Conservation (phyloP, 768 basidiomycete species). For the Russula earlei region DNA sequence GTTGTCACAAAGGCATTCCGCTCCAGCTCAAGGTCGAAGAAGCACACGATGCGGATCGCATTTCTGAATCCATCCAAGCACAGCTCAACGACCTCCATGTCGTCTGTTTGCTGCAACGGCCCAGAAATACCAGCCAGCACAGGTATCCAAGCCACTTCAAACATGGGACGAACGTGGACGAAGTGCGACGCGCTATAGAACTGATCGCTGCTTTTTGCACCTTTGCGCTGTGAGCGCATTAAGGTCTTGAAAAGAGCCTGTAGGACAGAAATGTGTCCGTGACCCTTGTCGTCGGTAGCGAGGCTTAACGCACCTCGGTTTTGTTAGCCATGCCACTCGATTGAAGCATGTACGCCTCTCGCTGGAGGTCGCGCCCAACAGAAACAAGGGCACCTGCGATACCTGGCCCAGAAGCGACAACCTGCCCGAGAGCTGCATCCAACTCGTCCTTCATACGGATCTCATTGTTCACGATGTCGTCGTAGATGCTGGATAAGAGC, state of each 20-base stretch:
- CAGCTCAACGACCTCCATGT: constrained; percentile 82
- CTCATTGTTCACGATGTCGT: constrained; percentile 86
- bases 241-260: constrained; percentile 89
- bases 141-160: constrained; percentile 98
- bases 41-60: constrained; percentile 93
- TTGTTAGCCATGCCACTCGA: constrained; percentile 95
- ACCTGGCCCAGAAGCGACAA: constrained; percentile 48
- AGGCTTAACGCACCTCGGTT: constrained; percentile 59
- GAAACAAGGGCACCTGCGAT: constrained; percentile 75
- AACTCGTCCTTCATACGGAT: constrained; percentile 99
- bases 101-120: constrained; percentile 91
- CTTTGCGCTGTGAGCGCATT: constrained; percentile 85
- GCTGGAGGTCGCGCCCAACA: constrained; percentile 90
- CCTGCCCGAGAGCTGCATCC: constrained; percentile 42
- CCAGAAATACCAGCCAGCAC: constrained; percentile 93
- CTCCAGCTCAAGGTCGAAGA: constrained; percentile 94
- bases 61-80: constrained; percentile 94
- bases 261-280: not conserved
- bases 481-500: constrained; percentile 65
- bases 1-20: constrained; percentile 99
- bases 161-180: constrained; percentile 96
- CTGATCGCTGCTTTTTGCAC: constrained; percentile 67
- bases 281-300: not conserved
- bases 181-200: constrained; percentile 97
- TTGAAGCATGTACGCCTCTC: constrained; percentile 92